These are phyloP conservation scores for Hypoxylon sp. DNA, from an alignment of 2,329 filamentous ascomycete species.

Conservation along the genomic window DNA sequence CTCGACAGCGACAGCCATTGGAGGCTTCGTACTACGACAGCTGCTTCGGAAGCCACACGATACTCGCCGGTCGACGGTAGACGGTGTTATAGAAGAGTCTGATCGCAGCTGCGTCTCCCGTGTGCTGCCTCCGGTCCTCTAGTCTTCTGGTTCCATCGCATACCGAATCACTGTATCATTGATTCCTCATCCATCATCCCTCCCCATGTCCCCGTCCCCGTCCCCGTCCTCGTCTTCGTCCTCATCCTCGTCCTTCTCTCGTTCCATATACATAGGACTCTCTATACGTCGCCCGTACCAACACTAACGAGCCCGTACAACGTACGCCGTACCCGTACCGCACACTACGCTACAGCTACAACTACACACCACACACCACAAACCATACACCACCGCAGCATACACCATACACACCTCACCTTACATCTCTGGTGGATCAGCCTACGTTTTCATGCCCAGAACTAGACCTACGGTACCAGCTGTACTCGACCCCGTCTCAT, in stretches of 20 bases:
- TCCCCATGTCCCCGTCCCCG: not conserved
- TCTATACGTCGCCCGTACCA: too few relatives aligned
- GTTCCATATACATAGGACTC: too few relatives aligned
- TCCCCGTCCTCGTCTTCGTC: too few relatives aligned
- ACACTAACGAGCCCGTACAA: too few relatives aligned
- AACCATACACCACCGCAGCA: slow-evolving; percentile 1
- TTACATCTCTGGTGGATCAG: slow-evolving; percentile 31
- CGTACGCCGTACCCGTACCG: too few relatives aligned
- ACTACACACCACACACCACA: not conserved
- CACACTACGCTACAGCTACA: not conserved
- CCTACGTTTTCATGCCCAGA: slow-evolving; percentile 26
- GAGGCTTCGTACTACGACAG: slow-evolving; percentile 20
- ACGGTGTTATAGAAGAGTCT: not conserved
- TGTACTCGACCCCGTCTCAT: slow-evolving; percentile 5
- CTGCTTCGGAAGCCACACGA: slow-evolving; percentile 32
- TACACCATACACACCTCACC: slow-evolving; percentile 16
- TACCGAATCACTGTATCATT: not conserved
- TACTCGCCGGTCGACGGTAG: slow-evolving; percentile 17
- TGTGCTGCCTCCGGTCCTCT: too few relatives aligned
- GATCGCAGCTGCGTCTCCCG: too few relatives aligned
- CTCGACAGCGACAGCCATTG: slow-evolving; percentile 21
- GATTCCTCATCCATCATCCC: not conserved
- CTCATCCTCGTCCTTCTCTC: too few relatives aligned
- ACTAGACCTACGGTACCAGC: slow-evolving; percentile 7
- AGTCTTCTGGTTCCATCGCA: not conserved